Evolutionary conservation across 2,329 filamentous ascomycete genomes (phyloP).

Genomic region (Hypocrella siamensis): DNA sequence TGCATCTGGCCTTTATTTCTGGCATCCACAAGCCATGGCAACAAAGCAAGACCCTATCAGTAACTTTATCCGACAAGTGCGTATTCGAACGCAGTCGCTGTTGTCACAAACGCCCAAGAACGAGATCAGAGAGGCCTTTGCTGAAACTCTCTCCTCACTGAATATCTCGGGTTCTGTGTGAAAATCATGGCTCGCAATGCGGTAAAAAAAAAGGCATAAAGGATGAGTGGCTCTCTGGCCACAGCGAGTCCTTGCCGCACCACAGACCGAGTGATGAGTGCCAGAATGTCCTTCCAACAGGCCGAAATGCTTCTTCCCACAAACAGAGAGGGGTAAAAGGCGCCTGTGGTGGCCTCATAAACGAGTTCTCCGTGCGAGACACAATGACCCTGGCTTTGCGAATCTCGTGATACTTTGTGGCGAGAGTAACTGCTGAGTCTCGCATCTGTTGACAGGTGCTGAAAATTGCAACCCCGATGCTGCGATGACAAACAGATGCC

Average conservation of each 20-base stretch:
- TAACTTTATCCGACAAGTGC: constrained; percentile 77
- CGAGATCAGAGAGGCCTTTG: constrained; percentile 79
- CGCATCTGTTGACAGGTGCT: constrained; percentile 60
- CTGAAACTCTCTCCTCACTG: constrained; percentile 76
- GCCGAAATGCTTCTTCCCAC: constrained; percentile 80
- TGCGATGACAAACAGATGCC: constrained; percentile 77
- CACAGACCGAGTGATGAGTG: constrained; percentile 74
- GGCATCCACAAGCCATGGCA: constrained; percentile 74
- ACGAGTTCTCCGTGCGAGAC: constrained; percentile 79
- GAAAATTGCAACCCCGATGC: constrained; percentile 79
- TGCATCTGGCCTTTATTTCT: constrained; percentile 70
- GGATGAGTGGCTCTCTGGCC: constrained; percentile 64
- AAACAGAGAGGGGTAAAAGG: constrained; percentile 67
- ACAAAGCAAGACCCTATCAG: constrained; percentile 75
- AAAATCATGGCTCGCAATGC: constrained; percentile 72
- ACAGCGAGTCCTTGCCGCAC: constrained; percentile 78
- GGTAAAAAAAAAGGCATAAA: too few species aligned
- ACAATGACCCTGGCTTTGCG: constrained; percentile 79
- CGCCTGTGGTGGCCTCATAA: constrained; percentile 75
- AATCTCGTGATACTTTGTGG: constrained; percentile 57
- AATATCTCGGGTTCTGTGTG: constrained; percentile 70
- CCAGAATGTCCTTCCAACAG: constrained; percentile 83
- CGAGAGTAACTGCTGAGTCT: constrained; percentile 59
- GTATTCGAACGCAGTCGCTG: constrained; percentile 85
- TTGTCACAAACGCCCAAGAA: constrained; percentile 86